Evolutionary conservation across 2,329 filamentous ascomycete genomes (phyloP).

Genomic region (Aspergillus pseudotamarii): DNA sequence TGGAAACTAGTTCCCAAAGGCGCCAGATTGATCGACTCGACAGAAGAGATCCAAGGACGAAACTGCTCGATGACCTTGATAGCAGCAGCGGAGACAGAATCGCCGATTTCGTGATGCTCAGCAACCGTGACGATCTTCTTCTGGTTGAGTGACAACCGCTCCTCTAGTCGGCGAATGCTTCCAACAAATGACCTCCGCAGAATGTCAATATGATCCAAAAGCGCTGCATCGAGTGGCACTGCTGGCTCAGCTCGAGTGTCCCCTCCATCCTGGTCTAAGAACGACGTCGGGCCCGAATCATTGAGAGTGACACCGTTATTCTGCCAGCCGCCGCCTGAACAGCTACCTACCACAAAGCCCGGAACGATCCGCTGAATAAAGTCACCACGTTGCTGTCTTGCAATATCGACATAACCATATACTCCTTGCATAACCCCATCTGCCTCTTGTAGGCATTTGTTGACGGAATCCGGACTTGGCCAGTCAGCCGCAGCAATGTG

Average conservation of each 20-base stretch:
- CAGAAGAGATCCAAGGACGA: constrained; percentile 82
- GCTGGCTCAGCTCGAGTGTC: constrained; percentile 73
- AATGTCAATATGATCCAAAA: constrained; percentile 83
- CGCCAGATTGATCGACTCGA: constrained; percentile 90
- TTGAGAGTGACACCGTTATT: constrained; percentile 64
- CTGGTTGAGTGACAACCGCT: constrained; percentile 74
- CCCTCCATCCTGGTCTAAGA: constrained; percentile 84
- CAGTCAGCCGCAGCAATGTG: constrained; percentile 97
- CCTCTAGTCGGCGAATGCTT: constrained; percentile 83
- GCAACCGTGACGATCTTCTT: constrained; percentile 82
- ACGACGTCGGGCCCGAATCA: constrained; percentile 67
- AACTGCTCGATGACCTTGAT: constrained; percentile 84
- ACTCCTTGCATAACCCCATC: constrained; percentile 93
- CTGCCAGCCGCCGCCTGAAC: constrained; percentile 83
- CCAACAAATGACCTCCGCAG: constrained; percentile 82
- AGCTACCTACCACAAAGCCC: constrained; percentile 87
- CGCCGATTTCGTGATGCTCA: constrained; percentile 77
- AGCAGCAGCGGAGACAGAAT: constrained; percentile 77
- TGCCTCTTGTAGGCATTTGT: constrained; percentile 96
- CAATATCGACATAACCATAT: constrained; percentile 94
- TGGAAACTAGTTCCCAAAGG: constrained; percentile 76
- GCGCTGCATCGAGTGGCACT: constrained; percentile 70
- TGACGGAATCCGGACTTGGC: constrained; percentile 88
- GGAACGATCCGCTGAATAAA: constrained; percentile 91
- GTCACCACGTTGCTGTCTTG: constrained; percentile 88